phyloP scores from a whole-genome alignment of 257 asterid species.

The Solanum clarkiae region DNA sequence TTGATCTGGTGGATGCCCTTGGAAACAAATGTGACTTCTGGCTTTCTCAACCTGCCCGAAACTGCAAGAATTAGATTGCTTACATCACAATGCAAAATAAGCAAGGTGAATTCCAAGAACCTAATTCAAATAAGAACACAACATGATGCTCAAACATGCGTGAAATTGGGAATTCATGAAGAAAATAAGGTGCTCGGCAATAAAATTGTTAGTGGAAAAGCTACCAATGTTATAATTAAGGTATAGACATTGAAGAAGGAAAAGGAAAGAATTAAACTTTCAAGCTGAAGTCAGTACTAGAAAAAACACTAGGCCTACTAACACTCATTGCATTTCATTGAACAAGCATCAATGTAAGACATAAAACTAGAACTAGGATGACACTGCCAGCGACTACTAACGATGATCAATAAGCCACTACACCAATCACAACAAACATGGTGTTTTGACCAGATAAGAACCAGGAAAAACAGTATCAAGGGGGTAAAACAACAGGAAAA shows the following conservation, averaged over 20 bases:
- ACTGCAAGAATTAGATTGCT: slow-evolving; percentile 25
- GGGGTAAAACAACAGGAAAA: not conserved
- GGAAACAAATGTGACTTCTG: slow-evolving; percentile 23
- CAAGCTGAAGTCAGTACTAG: not conserved
- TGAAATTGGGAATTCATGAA: not conserved
- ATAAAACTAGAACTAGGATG: not conserved
- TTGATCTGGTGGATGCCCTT: slow-evolving; percentile 24
- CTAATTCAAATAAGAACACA: not conserved
- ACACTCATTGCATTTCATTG: not conserved
- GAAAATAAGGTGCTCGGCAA: not conserved
- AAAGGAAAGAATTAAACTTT: not conserved
- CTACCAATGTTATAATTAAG: not conserved
- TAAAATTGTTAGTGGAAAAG: not conserved
- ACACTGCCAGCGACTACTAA: not conserved
- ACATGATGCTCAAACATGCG: not conserved
- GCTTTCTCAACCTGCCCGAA: slow-evolving; percentile 47
- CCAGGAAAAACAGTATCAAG: not conserved
- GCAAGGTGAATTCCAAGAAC: slow-evolving; percentile 3
- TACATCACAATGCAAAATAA: slow-evolving; percentile 7
- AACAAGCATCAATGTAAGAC: not conserved
- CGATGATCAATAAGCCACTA: not conserved
- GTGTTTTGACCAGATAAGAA: not conserved
- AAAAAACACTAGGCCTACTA: not conserved
- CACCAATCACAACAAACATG: not conserved
- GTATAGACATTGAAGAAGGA: not conserved